Percentiles rank a stretch among this genome's conserved stretches.
phyloP scores from a whole-genome alignment of 1,139 yeast genomes.

The Scheffersomyces stambukii region DNA sequence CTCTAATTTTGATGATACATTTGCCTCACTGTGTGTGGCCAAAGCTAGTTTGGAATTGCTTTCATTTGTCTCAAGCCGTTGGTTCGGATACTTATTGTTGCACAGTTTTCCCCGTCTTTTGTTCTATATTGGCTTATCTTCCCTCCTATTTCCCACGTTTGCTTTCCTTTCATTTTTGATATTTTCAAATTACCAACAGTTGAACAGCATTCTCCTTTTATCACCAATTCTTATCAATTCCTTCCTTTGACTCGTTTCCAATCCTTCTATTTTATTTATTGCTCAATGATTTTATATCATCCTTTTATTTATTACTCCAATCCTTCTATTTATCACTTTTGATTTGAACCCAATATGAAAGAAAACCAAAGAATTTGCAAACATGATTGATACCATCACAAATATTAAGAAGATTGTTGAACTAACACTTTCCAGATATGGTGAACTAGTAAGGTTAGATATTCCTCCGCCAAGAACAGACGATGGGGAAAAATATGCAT shows the following conservation, averaged over 20 bases:
- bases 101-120: constrained; percentile 1
- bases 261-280: too few species aligned
- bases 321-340: constrained; percentile 5
- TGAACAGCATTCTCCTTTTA: too few species aligned
- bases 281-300: constrained; percentile 4
- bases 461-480: constrained; percentile 67
- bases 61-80: too few species aligned
- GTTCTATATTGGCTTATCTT: constrained; percentile 5
- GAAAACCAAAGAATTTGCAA: constrained; percentile 9
- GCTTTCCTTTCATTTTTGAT: constrained; percentile 3
- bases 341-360: constrained; percentile 5
- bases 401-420: too few species aligned
- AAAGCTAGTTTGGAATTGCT: too few species aligned
- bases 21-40: too few species aligned
- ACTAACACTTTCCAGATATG: constrained; percentile 38
- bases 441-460: constrained; percentile 62
- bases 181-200: too few species aligned
- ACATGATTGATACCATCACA: too few species aligned
- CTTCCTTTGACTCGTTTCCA: too few species aligned
- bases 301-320: constrained; percentile 3
- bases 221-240: too few species aligned
- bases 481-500: constrained; percentile 66
- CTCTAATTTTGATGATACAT: too few species aligned
- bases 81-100: too few species aligned
- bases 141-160: constrained; percentile 4